phyloP scores from a whole-genome alignment of 2,329 filamentous ascomycete species.

The Verticillium nonalfalfae region DNA sequence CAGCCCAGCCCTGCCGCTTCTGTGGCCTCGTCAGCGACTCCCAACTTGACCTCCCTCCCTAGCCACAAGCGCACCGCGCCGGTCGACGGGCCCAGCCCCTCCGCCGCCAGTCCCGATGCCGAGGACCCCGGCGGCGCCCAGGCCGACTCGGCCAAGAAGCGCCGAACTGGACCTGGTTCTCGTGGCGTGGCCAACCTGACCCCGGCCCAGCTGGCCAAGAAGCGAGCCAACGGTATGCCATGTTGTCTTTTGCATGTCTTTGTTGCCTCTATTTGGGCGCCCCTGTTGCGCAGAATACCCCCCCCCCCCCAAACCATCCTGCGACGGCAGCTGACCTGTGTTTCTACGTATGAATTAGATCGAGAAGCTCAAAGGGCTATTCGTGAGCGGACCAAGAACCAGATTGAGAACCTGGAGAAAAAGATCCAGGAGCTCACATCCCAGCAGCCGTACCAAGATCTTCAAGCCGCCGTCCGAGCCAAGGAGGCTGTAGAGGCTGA shows the following conservation, averaged over 20 bases:
- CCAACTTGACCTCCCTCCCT: conserved; percentile 1
- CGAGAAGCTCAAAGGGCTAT: conserved; percentile 83
- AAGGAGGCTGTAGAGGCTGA: conserved; percentile 74
- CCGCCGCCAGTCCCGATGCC: conserved; percentile 3
- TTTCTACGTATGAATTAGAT: conserved; percentile 40
- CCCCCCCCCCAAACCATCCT: neutral
- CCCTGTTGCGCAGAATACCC: neutral
- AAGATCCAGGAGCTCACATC: conserved; percentile 70
- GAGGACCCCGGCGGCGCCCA: neutral
- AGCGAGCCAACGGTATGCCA: conserved; percentile 47
- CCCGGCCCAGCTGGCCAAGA: conserved; percentile 67
- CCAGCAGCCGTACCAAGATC: conserved; percentile 77
- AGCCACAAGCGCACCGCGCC: conserved; percentile 8
- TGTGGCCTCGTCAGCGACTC: conserved; percentile 9
- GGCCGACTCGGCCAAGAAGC: conserved; percentile 30
- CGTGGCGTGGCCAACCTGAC: conserved; percentile 58
- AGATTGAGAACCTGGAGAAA: conserved; percentile 69
- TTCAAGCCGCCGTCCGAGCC: conserved; percentile 67
- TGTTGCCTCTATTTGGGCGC: neutral
- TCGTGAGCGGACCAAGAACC: conserved; percentile 71
- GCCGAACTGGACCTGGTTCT: conserved; percentile 35
- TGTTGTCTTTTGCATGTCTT: neutral
- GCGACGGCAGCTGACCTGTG: neutral
- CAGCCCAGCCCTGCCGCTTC: conserved; percentile 11
- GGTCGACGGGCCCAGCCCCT: conserved; percentile 5